Percentiles rank a stretch among this genome's conserved stretches.
Evolutionary conservation across 2,329 filamentous ascomycete genomes (phyloP).

Genomic region (Xylariaceae sp.): DNA sequence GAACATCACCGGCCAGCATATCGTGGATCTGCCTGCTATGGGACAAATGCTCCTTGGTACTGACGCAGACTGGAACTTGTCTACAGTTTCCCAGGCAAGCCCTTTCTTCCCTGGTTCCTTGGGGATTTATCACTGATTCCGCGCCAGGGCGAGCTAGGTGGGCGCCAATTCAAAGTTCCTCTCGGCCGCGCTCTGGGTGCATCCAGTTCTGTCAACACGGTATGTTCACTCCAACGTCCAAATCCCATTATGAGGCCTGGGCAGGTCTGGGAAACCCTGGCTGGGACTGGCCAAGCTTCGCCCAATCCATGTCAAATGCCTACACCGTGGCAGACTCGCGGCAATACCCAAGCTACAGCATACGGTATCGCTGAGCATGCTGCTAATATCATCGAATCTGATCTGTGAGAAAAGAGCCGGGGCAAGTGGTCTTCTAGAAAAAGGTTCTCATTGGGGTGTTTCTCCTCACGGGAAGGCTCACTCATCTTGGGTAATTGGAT

Average conservation of each 20-base stretch:
- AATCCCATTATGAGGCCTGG: conserved; percentile 15
- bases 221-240: conserved; percentile 9
- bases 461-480: no score
- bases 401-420: no score
- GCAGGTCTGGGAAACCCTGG: conserved; percentile 15
- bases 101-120: neutral
- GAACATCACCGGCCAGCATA: neutral
- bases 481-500: no score
- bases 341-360: no score
- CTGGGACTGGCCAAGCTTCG: conserved; percentile 19
- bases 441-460: no score
- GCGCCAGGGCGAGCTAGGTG: conserved; percentile 2
- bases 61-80: neutral
- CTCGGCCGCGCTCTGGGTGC: conserved; percentile 16
- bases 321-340: conserved; percentile 1
- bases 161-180: conserved; percentile 10
- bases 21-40: neutral
- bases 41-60: neutral
- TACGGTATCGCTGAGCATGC: no score
- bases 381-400: no score
- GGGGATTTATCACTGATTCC: no score
- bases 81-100: conserved; percentile 6
- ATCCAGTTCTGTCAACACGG: conserved; percentile 15
- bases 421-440: no score
- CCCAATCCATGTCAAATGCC: conserved; percentile 7